Conservation (phyloP, 2,329 filamentous ascomycete genomes). For the Pyrenochaeta sp. region DNA sequence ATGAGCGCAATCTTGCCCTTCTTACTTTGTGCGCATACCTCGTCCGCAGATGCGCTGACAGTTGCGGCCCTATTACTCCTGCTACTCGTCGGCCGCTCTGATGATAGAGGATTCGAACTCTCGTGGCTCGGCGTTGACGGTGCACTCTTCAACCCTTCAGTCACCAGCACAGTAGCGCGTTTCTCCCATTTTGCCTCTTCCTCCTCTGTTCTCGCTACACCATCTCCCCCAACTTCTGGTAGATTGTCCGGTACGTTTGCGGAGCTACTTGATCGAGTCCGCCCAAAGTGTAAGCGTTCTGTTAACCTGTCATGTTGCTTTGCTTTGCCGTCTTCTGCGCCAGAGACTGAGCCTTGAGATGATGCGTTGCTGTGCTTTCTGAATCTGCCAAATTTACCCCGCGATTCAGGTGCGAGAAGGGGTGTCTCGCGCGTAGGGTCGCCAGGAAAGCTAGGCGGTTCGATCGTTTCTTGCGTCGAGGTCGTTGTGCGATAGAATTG, state of each 20-base stretch:
- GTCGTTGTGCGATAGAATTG: conserved; percentile 88
- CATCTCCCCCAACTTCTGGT: conserved; percentile 71
- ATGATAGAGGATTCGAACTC: conserved; percentile 23
- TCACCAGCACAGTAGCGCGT: conserved; percentile 86
- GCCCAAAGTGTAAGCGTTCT: conserved; percentile 71
- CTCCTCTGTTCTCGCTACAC: conserved; percentile 53
- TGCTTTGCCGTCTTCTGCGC: conserved; percentile 11
- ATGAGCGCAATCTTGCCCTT: conserved; percentile 22
- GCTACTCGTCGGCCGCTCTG: conserved; percentile 9
- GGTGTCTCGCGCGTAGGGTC: conserved; percentile 45
- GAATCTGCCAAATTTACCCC: conserved; percentile 41
- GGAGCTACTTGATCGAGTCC: conserved; percentile 67
- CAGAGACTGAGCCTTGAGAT: conserved; percentile 20
- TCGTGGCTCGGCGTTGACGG: conserved; percentile 41
- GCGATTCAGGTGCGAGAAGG: conserved; percentile 38
- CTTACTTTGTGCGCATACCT: conserved; percentile 41
- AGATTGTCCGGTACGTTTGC: conserved; percentile 81
- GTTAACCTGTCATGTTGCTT: conserved; percentile 62
- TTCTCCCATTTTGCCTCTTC: conserved; percentile 82
- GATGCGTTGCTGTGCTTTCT: conserved; percentile 46
- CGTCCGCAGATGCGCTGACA: conserved; percentile 50
- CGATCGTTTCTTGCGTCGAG: conserved; percentile 77
- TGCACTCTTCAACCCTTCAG: conserved; percentile 57
- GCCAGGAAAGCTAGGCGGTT: conserved; percentile 67
- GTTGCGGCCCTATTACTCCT: conserved; percentile 44